Evolutionary conservation across 2,329 filamentous ascomycete species (phyloP), one percentile per base, ranked within the genome.

Genomic region (Chaetomium globosum): DNA sequence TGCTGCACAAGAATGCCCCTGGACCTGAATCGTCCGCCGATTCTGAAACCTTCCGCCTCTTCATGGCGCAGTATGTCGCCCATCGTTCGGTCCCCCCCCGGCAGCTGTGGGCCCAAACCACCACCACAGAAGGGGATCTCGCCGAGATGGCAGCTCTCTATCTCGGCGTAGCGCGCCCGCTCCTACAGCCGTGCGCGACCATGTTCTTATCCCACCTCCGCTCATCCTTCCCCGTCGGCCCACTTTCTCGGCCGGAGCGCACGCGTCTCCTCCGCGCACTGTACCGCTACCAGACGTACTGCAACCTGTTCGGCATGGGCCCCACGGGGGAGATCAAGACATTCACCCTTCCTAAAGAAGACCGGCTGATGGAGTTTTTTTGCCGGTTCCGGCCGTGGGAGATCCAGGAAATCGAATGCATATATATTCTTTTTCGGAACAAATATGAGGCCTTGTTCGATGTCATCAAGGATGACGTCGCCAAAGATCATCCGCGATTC

Each of bases 371-470:
- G 4, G 2, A 12, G 2, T 59, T 64, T 28, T 64, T 64, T 26
- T 16, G 54, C 33, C 1, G 33, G 13, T 48, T 58, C 8, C 3
- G 5, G 4, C 61, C 61, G 1, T 64, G 61, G 61, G 61, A 59
- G 31, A 28, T 64, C 6, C 48, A 64, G 16, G 61, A 64, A 28
- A 59, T 64, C 7, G 2, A 53, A 10, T 64, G 61, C 9, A 33
- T 64, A 1, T 64, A 59, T 33, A 3, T 3, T 16, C 6, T 59
- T 1, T 13, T 64, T 4, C 13, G 28, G 1, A 13, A 53, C 19
- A 53, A 52, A 26, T 64, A 59, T 26, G 33, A 54, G 3, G 3
- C 9, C 1, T 12, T 59, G 2, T 54, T 53, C 33, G 48, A 59
- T 16, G 13, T n/a, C 19, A 33, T 54, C 2, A 33, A 21, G 21